Evolutionary conservation across 1,284 basidiomycete genomes (phyloP).

Genomic region (Ganoderma lingzhi): DNA sequence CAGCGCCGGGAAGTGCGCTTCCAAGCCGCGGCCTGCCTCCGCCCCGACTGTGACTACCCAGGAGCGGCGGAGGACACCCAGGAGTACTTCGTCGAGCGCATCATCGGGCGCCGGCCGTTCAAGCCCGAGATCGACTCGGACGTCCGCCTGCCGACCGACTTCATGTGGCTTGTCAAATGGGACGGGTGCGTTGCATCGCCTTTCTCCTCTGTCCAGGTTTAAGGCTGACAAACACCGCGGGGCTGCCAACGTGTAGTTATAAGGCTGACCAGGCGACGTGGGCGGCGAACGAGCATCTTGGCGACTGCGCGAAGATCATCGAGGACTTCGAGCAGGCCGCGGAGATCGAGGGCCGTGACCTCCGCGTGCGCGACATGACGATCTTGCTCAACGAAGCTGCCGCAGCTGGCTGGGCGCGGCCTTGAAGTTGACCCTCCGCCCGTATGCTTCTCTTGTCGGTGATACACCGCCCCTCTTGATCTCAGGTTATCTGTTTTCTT

Average conservation of each 20-base stretch:
- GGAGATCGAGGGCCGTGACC: constrained; percentile 27
- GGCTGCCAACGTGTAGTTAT: constrained; percentile 12
- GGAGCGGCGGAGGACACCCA: constrained; percentile 28
- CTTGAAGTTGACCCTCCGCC: no score
- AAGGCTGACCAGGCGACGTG: constrained; percentile 30
- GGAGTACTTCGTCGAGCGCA: constrained; percentile 35
- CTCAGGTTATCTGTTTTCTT: background rate
- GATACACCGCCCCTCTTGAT: background rate
- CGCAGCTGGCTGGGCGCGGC: constrained; percentile 22
- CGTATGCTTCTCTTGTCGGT: background rate
- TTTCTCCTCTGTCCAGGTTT: background rate
- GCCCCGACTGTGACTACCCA: constrained; percentile 32
- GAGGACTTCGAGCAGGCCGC: constrained; percentile 31
- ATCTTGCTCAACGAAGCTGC: constrained; percentile 29
- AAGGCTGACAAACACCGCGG: background rate
- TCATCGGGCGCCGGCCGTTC: constrained; percentile 32
- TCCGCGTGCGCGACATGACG: constrained; percentile 11
- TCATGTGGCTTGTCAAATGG: constrained; percentile 33
- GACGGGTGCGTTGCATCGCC: constrained; percentile 24
- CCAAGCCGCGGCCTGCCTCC: constrained; percentile 28
- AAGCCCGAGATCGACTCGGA: constrained; percentile 16
- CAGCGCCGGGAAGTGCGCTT: constrained; percentile 23
- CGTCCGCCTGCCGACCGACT: constrained; percentile 14
- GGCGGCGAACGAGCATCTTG: constrained; percentile 25
- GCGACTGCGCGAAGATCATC: constrained; percentile 29